Evolutionary conservation across 345 rosid species (phyloP).

Genomic region (Camelina sativa): DNA sequence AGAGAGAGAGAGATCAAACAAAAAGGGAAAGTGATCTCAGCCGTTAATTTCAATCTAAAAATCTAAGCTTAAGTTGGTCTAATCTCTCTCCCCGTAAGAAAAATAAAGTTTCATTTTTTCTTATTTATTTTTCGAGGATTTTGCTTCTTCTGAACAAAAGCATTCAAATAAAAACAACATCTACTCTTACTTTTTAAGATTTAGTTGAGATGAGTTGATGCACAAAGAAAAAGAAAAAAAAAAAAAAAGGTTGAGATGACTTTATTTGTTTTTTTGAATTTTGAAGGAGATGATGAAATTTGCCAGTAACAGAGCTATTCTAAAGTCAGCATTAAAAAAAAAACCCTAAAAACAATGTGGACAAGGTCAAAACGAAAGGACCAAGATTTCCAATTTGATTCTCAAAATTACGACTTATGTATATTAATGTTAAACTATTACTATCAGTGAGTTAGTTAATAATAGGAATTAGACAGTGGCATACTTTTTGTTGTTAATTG

Average conservation of each 20-base stretch:
- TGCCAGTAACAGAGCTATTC: not conserved
- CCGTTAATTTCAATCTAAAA: constrained; percentile 46
- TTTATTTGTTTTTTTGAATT: not conserved
- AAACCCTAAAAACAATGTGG: constrained; percentile 5
- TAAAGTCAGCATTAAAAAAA: not conserved
- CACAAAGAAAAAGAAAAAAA: too few species aligned
- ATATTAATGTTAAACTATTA: not conserved
- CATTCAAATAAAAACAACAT: not conserved
- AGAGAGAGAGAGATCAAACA: constrained; percentile 41
- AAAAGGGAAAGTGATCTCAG: constrained; percentile 32
- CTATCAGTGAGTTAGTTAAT: not conserved
- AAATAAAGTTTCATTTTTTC: not conserved
- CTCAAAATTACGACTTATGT: not conserved
- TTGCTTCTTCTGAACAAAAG: not conserved
- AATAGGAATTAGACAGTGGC: not conserved
- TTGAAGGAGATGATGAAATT: not conserved
- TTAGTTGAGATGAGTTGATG: constrained; percentile 1
- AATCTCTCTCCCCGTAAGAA: not conserved
- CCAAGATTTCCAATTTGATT: not conserved
- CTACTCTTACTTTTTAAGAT: constrained; percentile 3
- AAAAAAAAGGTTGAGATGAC: too few species aligned
- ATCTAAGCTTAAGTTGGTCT: not conserved
- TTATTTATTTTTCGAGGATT: not conserved
- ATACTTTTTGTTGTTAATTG: not conserved
- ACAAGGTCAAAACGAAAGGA: constrained; percentile 31